These are phyloP conservation scores for Didymella arachidicola DNA, from an alignment of 2,329 filamentous ascomycete species.

Conservation along the genomic window DNA sequence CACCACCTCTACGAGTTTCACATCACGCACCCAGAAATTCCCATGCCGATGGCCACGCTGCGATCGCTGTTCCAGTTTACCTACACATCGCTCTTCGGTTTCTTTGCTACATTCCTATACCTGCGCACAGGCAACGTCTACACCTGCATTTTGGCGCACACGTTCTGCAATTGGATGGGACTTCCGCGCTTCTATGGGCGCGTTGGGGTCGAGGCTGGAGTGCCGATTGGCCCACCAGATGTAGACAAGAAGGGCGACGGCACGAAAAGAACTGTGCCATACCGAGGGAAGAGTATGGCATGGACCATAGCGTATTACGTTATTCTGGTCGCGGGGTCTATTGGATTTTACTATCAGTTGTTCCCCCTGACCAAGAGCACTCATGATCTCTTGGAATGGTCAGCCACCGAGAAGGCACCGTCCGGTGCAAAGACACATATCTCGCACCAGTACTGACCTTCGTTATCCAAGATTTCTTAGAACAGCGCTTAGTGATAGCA, in stretches of 20 bases:
- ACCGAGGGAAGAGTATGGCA: constrained; percentile 47
- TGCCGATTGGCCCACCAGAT: constrained; percentile 49
- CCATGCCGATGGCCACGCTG: constrained; percentile 68
- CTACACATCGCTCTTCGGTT: constrained; percentile 93
- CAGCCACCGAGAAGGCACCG: neutral
- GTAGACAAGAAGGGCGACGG: constrained; percentile 47
- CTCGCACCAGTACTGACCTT: neutral
- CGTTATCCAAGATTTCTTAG: neutral
- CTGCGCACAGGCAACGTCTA: constrained; percentile 83
- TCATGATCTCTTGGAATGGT: constrained; percentile 55
- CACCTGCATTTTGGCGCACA: constrained; percentile 78
- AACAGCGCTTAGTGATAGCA: neutral
- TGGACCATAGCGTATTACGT: constrained; percentile 85
- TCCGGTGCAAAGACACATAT: neutral
- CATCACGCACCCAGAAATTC: constrained; percentile 76
- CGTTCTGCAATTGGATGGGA: constrained; percentile 93
- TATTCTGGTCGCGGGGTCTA: constrained; percentile 74
- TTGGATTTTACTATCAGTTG: constrained; percentile 74
- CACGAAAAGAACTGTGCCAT: constrained; percentile 41
- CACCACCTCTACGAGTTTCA: constrained; percentile 97
- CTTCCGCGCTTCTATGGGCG: constrained; percentile 85
- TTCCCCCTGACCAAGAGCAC: constrained; percentile 74
- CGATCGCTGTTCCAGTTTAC: constrained; percentile 83
- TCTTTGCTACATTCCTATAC: constrained; percentile 89
- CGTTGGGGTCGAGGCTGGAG: constrained; percentile 63